Evolutionary conservation across 495 filamentous ascomycete genomes (phyloP).

Genomic region (Penicillium ucsense): DNA sequence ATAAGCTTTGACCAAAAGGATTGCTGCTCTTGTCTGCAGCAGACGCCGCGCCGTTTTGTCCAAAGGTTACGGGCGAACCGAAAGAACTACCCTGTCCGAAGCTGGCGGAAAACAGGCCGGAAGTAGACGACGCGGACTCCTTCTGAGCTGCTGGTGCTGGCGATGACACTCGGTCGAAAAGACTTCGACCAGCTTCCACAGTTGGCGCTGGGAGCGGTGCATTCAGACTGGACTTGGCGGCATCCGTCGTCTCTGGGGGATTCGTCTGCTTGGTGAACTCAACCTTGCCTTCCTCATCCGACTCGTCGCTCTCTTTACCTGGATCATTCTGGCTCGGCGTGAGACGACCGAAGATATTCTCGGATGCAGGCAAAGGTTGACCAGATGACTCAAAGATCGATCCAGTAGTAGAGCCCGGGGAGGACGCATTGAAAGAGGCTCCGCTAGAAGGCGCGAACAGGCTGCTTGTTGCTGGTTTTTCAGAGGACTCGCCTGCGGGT

Average conservation of each 20-base stretch:
- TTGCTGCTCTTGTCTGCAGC: slow-evolving; percentile 12
- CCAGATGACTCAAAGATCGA: slow-evolving; percentile 18
- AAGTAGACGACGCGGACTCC: slow-evolving; percentile 12
- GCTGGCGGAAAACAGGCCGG: slow-evolving; percentile 16
- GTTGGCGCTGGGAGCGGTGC: slow-evolving; percentile 19
- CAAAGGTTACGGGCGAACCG: neutral
- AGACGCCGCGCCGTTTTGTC: slow-evolving; percentile 6
- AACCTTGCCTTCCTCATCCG: slow-evolving; percentile 16
- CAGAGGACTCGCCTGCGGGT: slow-evolving; percentile 1
- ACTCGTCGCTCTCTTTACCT: slow-evolving; percentile 18
- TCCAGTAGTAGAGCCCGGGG: slow-evolving; percentile 6
- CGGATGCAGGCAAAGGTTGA: slow-evolving; percentile 19
- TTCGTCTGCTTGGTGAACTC: slow-evolving; percentile 12
- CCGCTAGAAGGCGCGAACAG: slow-evolving; percentile 5
- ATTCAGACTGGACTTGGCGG: slow-evolving; percentile 22
- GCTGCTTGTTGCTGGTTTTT: slow-evolving; percentile 1
- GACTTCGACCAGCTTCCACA: slow-evolving; percentile 32
- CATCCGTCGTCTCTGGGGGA: slow-evolving; percentile 12
- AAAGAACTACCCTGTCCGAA: neutral
- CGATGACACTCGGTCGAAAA: slow-evolving; percentile 49
- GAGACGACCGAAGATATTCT: slow-evolving; percentile 56
- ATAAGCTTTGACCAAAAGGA: too few species aligned
- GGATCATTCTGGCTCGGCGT: slow-evolving; percentile 24
- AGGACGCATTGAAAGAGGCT: slow-evolving; percentile 1
- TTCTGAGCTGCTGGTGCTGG: slow-evolving; percentile 11